Percentiles rank a stretch among this genome's conserved stretches.
Evolutionary conservation across 1,284 basidiomycete species (phyloP).

Genomic region (Ustilago trichophora): DNA sequence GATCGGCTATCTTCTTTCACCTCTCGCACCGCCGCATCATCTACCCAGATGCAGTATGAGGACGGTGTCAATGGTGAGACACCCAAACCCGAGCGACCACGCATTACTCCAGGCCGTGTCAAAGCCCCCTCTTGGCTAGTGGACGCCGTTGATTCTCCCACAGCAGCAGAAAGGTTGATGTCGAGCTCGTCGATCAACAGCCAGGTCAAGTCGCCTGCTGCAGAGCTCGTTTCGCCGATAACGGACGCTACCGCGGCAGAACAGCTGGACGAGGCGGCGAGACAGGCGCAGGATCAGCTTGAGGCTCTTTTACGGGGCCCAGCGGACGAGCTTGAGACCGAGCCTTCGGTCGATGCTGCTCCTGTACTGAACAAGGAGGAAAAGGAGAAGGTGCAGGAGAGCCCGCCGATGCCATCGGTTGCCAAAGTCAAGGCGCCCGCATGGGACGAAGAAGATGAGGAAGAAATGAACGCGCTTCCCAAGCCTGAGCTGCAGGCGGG

Average conservation of each 20-base stretch:
- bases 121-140: slow-evolving; percentile 42
- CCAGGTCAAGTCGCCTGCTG: slow-evolving; percentile 1
- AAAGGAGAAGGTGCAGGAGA: not conserved
- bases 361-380: too few relatives aligned
- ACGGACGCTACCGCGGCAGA: slow-evolving; percentile 30
- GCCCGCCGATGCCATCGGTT: not conserved
- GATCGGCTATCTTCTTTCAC: slow-evolving; percentile 17
- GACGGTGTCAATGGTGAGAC: not conserved
- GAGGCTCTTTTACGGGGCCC: slow-evolving; percentile 42
- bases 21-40: not conserved
- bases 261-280: slow-evolving; percentile 32
- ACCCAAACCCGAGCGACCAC: slow-evolving; percentile 13
- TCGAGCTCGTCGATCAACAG: slow-evolving; percentile 2
- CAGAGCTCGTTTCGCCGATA: slow-evolving; percentile 21
- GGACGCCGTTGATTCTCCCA: slow-evolving; percentile 33
- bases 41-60: not conserved
- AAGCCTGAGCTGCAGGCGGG: slow-evolving; percentile 32
- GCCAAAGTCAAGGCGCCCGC: slow-evolving; percentile 38
- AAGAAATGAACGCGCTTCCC: slow-evolving; percentile 40
- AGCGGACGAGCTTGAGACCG: not conserved
- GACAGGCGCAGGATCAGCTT: slow-evolving; percentile 31
- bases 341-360: too few relatives aligned
- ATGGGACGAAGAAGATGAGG: slow-evolving; percentile 55
- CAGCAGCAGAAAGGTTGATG: slow-evolving; percentile 22
- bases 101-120: slow-evolving; percentile 24